Evolutionary conservation across 1,284 basidiomycete species (phyloP), one percentile per base, ranked within the genome.

Genomic region (Coniferiporia sulphurascens): DNA sequence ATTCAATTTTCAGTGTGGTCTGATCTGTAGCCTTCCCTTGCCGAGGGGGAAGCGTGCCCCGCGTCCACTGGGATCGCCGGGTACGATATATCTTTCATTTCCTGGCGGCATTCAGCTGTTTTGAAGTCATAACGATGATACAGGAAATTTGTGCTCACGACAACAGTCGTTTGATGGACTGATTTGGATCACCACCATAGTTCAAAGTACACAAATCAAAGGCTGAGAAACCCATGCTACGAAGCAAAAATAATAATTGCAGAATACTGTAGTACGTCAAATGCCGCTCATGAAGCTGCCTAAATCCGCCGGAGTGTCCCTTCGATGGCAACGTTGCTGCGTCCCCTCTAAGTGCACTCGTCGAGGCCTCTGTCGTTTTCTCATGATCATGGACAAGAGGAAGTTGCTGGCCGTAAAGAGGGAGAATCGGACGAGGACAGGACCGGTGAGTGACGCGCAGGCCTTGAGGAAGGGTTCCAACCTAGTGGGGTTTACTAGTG

Each of bases 291-390:
- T 56, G n/a, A 48, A 34, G 17, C 19, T 55, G 21, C 53, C 45
- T 55, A 55, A 56, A 46, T 56, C 54, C 54, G 54, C 54, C 45
- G 54, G 48, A n/a, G 36, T 45, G 21, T 21, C 27, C 22, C 27
- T 56, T 34, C 38, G 44, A 34, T 35, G 44, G 34, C 34, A 46
- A 48, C 45, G 45, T 46, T 48, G 44, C 27, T 17, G 22, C 10
- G 13, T 35, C 17, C 43, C 13, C 32, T 48, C 32, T 48, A 32
- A 49, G 32, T 34, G 19, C 35, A 15, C 35, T n/a, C 9, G 32
- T 7, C 12, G 38, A 48, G 34, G 54, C 35, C 45, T 3, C 54
- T 17, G 34, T 38, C 45, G 34, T 45, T 19, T 56, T 56, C 54
- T 38, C 54, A 56, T 56, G 54, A 48, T 38, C 54, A 56, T 56